Evolutionary conservation across 139 green algal species (phyloP), one percentile per base, ranked within the genome.

Genomic region (Chlamydomonas applanata): DNA sequence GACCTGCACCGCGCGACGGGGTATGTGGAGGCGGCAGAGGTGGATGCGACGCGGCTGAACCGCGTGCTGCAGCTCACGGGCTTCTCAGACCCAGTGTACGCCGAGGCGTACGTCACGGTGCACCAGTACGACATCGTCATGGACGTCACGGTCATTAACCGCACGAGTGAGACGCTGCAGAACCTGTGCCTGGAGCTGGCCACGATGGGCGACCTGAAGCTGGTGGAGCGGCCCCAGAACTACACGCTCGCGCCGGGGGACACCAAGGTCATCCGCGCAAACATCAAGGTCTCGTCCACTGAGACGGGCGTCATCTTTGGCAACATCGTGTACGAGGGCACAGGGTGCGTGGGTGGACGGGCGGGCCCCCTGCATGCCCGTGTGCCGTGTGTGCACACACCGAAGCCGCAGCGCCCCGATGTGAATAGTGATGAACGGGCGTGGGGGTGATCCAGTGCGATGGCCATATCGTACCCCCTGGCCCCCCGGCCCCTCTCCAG

Each of bases 271-370:
- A 91, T 98, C 71, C 87, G 93, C 59, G 94, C 94, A 40, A 98
- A 97, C 86, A 98, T 98, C 88, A 98, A 97, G 89, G 91, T 91
- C 29, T 97, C 94, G 0, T 96, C 88, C 46, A 99, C 96, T 9
- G 96, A 99, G 85, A 99, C 96, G 34, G 96, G 96, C 25, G 95
- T 98, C 79, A 99, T 99, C 70, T 99, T 99, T 83, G 96, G 96
- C 77, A 98, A 98, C 89, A 93, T 99, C 44, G 95, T 99, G 61
- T 99, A 97, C 62, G 96, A 99, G 82, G 86, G 82, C 61, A 95
- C 87, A 2, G 92, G 92, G n/a, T n/a, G n/a, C n/a, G n/a, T n/a
- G 49, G 75, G 69, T 33, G 46, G 64, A 89, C 36, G 82, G 90
- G 3, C 85, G 49, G 49, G 49, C 49, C 16, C 16, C 60, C 57